Base-by-base conservation (phyloP, 1,284 basidiomycete species). In the Sporisorium graminicola region DNA sequence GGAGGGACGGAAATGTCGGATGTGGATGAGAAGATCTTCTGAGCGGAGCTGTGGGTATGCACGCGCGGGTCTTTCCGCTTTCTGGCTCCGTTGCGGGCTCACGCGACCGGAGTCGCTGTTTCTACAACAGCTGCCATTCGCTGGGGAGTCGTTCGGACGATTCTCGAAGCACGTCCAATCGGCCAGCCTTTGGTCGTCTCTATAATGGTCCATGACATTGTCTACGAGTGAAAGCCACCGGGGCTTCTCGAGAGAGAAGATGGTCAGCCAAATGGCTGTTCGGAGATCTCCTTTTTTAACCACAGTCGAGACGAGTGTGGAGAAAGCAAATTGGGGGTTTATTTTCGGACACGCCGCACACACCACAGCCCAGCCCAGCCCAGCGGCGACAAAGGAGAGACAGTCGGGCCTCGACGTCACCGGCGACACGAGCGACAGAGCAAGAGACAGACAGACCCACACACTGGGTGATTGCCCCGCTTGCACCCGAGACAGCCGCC, bases 381-480 rank as follows among this genome's bases (percentile, higher is more conserved):
- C 2, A 26, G 14, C 33, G 14, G 24, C 12, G 14, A 24, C 5
- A 13, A 14, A n/a, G 16, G 13, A 47, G 24, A 27, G 3, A 14
- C n/a, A n/a, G n/a, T n/a, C n/a, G n/a, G n/a, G 47, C 43, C 10
- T 55, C 58, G 58, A 61, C 59, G 59, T 61, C 59, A 62, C 60
- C 44, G 43, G 35, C 43, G 16, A 18, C 35, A 37, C 35, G 9
- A 10, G 8, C 13, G 13, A 37, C 31, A 12, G 6, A 33, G 31
- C 7, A 14, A 37, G 8, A 37, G 8, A 31, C 31, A n/a, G n/a
- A n/a, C n/a, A n/a, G n/a, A n/a, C 37, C 4, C 2, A 8, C 37
- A 40, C 16, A 40, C 5, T 26, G 42, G n/a, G n/a, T 16, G 26
- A n/a, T 61, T 52, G 54, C 65, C 65, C 65, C 65, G 65, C 59